Base-by-base conservation (phyloP, 768 basidiomycete genomes). In the Rhodosporidiobolus odoratus region DNA sequence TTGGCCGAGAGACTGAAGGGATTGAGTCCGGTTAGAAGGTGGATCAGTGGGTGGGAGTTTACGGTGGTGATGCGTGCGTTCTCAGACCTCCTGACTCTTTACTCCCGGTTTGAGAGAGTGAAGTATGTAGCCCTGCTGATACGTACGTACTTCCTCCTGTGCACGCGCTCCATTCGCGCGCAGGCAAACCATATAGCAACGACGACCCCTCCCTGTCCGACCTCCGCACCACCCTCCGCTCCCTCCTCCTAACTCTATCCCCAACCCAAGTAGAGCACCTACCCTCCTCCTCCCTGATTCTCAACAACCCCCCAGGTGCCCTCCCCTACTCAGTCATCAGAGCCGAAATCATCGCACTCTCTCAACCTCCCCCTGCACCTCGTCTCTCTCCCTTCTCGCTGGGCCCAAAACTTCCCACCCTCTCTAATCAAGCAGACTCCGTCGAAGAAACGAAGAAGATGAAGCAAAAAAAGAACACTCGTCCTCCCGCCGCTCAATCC, bases 231-330 rank as follows among this genome's bases (percentile, higher is more conserved):
- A 15, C 61, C 1, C 57, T 70, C 52, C 48, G 53, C n/a, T 27
- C 15, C 34, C 48, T 62, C 45, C 63, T 70, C 41, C 17, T 57
- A 4, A 34, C 63, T 16, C 63, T 70, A 38, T 68, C 71, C 21
- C 45, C 66, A 2, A 37, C 71, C 10, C 71, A 73, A 45, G 30
- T 73, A 21, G 37, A 59, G 3, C 59, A 68, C 34, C 69, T 70
- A 59, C 32, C 45, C 32, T 34, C 62, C 16, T 66, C 67, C 30
- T 13, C 30, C 4, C 66, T 73, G 40, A 6, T 1, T 0, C 48
- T 66, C 60, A 66, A 68, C 47, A 32, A 54, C 30, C 63, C 63
- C 7, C 48, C 62, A 32, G 6, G 12, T 37, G 41, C 23, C 0
- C 40, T 38, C 4, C n/a, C 63, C 2, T 66, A 40, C 54, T 5